These are phyloP conservation scores for Benincasa hispida DNA, from an alignment of 306 rosid genomes.

Conservation along the genomic window DNA sequence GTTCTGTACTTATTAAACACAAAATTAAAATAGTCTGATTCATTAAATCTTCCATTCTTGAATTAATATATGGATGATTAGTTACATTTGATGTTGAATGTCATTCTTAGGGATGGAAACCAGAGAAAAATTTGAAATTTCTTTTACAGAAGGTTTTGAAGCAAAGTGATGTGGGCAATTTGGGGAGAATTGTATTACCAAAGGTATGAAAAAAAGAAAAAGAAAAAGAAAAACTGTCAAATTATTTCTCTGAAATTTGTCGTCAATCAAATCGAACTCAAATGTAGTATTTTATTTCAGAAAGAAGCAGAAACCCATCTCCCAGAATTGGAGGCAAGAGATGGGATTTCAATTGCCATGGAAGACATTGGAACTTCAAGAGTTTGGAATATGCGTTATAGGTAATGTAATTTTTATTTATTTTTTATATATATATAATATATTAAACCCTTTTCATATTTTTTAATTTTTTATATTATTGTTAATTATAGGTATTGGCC, in stretches of 20 bases:
- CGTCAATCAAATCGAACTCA: background rate
- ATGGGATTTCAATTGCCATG: slow-evolving; percentile 82
- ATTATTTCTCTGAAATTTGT: background rate
- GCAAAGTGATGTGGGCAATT: slow-evolving; percentile 95
- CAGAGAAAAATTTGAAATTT: slow-evolving; percentile 85
- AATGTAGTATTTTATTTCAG: slow-evolving; percentile 11
- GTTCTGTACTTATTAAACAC: no score
- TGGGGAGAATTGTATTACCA: slow-evolving; percentile 90
- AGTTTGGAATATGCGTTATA: slow-evolving; percentile 96
- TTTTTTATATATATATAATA: background rate
- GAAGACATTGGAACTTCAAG: slow-evolving; percentile 92
- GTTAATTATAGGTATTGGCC: slow-evolving; percentile 82
- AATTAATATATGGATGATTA: background rate
- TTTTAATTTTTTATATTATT: background rate
- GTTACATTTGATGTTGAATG: background rate
- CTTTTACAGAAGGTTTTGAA: slow-evolving; percentile 90
- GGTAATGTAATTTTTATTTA: slow-evolving; percentile 27
- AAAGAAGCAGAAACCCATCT: slow-evolving; percentile 96
- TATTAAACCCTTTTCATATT: background rate
- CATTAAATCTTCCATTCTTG: no score
- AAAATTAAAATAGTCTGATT: no score
- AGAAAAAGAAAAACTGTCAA: background rate
- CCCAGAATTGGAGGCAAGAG: slow-evolving; percentile 89
- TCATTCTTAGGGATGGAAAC: slow-evolving; percentile 64
- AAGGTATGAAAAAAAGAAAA: slow-evolving; percentile 25